Conservation (phyloP, 345 rosid genomes). For the Salix caprea region DNA sequence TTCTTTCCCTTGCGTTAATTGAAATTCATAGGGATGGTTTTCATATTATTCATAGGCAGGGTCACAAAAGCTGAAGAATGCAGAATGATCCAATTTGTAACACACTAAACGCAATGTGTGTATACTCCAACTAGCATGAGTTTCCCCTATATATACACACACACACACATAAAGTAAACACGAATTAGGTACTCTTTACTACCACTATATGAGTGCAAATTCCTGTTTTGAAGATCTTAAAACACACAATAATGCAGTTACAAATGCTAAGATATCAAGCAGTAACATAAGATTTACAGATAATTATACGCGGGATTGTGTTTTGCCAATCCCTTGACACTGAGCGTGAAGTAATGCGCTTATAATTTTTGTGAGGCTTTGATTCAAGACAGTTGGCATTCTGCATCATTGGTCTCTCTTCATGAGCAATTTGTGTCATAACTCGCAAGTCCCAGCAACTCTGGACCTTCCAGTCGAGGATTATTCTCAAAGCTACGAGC, state of each 20-base stretch:
- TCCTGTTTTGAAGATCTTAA: conserved; percentile 17
- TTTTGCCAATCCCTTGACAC: conserved; percentile 24
- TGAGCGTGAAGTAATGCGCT: conserved; percentile 20
- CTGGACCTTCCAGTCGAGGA: conserved; percentile 88
- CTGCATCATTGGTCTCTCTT: conserved; percentile 12
- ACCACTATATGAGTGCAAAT: conserved; percentile 21
- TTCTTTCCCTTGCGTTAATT: too few relatives aligned
- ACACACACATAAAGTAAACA: too few relatives aligned
- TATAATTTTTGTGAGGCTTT: conserved; percentile 7
- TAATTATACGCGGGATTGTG: conserved; percentile 17
- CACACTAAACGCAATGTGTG: too few relatives aligned
- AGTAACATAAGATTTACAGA: conserved; percentile 28
- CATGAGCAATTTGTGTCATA: conserved; percentile 83
- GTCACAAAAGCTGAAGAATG: too few relatives aligned
- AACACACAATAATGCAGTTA: conserved; percentile 13
- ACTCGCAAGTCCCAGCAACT: conserved; percentile 80
- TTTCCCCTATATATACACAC: too few relatives aligned
- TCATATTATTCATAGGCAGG: too few relatives aligned
- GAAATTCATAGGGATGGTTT: too few relatives aligned
- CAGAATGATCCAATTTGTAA: too few relatives aligned
- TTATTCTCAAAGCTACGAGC: conserved; percentile 77
- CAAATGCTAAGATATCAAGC: conserved; percentile 7
- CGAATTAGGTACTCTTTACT: neutral
- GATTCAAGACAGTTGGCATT: neutral
- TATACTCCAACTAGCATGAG: too few relatives aligned